Percentiles rank a stretch among this genome's conserved stretches.
phyloP scores from a whole-genome alignment of 768 basidiomycete species.

The Lanmaoa rubissima region DNA sequence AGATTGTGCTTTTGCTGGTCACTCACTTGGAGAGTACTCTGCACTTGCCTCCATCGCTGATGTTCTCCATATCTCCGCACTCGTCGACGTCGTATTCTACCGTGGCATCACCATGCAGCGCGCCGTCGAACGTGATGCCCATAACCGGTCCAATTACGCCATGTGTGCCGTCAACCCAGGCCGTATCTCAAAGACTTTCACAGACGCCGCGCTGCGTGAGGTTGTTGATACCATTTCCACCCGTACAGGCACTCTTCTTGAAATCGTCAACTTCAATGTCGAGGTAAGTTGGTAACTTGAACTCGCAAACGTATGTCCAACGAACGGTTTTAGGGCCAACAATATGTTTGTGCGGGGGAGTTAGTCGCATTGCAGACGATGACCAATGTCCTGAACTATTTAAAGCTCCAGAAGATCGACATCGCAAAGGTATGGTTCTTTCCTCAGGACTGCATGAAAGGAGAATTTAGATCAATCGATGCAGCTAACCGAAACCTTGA shows the following conservation, averaged over 20 bases:
- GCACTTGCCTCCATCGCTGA: slow-evolving; percentile 97
- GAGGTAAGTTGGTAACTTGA: slow-evolving; percentile 50
- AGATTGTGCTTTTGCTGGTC: slow-evolving; percentile 93
- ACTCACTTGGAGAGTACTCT: slow-evolving; percentile 98
- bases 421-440: slow-evolving; percentile 64
- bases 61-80: slow-evolving; percentile 89
- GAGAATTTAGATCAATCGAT: background rate
- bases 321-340: slow-evolving; percentile 71
- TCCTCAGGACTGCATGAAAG: background rate
- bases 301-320: background rate
- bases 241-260: slow-evolving; percentile 77
- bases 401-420: slow-evolving; percentile 96
- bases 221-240: slow-evolving; percentile 90
- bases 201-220: slow-evolving; percentile 92
- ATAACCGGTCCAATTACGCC: slow-evolving; percentile 93
- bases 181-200: slow-evolving; percentile 92
- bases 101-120: slow-evolving; percentile 99
- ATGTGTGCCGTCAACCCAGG: slow-evolving; percentile 99
- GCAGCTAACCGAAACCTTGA: slow-evolving; percentile 84
- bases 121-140: slow-evolving; percentile 92
- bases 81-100: slow-evolving; percentile 99
- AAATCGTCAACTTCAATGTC: slow-evolving; percentile 97
- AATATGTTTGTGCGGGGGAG: slow-evolving; percentile 99
- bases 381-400: slow-evolving; percentile 94
- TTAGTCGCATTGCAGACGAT: slow-evolving; percentile 89